Conservation (phyloP, 805 yeast genomes). For the Candida yuanshanica region DNA sequence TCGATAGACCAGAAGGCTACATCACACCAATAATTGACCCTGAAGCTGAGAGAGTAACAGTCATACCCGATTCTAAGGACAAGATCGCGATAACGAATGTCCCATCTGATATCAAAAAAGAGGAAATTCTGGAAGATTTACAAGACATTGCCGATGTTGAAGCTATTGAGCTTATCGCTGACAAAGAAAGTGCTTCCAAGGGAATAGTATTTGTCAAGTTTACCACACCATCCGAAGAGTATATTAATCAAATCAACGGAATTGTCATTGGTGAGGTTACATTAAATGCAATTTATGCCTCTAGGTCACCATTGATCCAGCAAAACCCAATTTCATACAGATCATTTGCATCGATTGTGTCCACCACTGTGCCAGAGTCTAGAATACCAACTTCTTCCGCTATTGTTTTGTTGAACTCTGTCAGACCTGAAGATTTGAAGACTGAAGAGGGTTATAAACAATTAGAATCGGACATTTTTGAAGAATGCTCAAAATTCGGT, state of each 20-base stretch:
- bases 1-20: conserved; percentile 44
- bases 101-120: conserved; percentile 37
- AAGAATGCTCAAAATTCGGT: conserved; percentile 48
- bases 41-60: conserved; percentile 15
- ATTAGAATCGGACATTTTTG: conserved; percentile 44
- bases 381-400: conserved; percentile 34
- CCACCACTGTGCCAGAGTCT: not conserved
- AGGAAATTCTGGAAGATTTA: conserved; percentile 38
- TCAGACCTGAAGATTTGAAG: conserved; percentile 58
- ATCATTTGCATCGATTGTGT: conserved; percentile 16
- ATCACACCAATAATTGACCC: conserved; percentile 32
- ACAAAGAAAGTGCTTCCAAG: conserved; percentile 42
- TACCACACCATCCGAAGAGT: conserved; percentile 2
- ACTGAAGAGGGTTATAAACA: conserved; percentile 44
- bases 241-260: conserved; percentile 29
- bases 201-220: conserved; percentile 57
- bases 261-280: conserved; percentile 31
- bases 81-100: conserved; percentile 43
- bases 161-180: conserved; percentile 38
- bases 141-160: conserved; percentile 34
- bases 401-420: conserved; percentile 58
- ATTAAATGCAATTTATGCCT: conserved; percentile 33
- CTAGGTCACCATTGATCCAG: conserved; percentile 26
- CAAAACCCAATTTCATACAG: conserved; percentile 18
- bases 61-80: conserved; percentile 34